Evolutionary conservation across 345 rosid species (phyloP).

Genomic region (Euphorbia tirucalli): DNA sequence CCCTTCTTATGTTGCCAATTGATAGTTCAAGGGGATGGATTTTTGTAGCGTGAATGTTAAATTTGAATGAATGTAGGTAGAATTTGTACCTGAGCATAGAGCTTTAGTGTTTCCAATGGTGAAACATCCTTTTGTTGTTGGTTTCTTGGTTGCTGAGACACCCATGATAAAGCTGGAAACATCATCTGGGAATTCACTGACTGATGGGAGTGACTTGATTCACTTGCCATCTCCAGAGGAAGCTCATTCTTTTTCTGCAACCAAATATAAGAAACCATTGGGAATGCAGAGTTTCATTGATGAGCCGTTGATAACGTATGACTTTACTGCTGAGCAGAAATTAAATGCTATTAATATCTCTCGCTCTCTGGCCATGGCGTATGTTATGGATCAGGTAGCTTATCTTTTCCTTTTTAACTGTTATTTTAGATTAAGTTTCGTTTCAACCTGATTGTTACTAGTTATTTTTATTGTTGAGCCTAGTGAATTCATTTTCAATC

Average conservation of each 20-base stretch:
- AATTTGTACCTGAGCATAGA: constrained; percentile 52
- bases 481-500: not conserved
- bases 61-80: constrained; percentile 42
- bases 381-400: constrained; percentile 94
- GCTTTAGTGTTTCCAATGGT: constrained; percentile 93
- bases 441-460: not conserved
- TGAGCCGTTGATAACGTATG: constrained; percentile 27
- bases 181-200: constrained; percentile 8
- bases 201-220: constrained; percentile 30
- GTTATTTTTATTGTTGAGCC: not conserved
- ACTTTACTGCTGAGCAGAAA: constrained; percentile 61
- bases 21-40: not conserved
- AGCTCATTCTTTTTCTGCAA: constrained; percentile 45
- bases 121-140: constrained; percentile 86
- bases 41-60: not conserved
- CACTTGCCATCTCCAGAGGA: constrained; percentile 46
- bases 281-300: constrained; percentile 34
- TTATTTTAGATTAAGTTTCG: no score
- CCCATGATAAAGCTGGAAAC: constrained; percentile 32
- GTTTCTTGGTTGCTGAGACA: constrained; percentile 92
- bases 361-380: constrained; percentile 76
- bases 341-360: constrained; percentile 69
- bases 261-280: constrained; percentile 28
- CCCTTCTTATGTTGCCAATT: not conserved
- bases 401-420: constrained; percentile 2